Evolutionary conservation across 2,329 filamentous ascomycete species (phyloP).

Genomic region (Onygenales sp.): DNA sequence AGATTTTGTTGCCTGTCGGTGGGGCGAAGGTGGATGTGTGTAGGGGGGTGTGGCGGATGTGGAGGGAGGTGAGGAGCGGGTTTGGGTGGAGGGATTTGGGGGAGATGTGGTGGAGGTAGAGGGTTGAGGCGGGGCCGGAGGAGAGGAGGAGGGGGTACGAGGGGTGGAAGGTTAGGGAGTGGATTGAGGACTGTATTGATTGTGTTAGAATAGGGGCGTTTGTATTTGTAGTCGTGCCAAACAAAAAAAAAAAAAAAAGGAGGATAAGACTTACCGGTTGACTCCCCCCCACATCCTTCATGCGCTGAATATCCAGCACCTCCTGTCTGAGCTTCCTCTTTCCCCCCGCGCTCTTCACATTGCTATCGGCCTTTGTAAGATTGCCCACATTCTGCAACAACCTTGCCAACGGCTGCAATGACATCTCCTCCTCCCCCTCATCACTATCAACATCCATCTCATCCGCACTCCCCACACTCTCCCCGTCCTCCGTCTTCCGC

Average conservation of each 20-base stretch:
- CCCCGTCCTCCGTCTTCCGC: constrained; percentile 24
- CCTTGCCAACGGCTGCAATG: constrained; percentile 65
- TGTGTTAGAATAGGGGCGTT: constrained; percentile 3
- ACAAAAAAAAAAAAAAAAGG: background rate
- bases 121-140: constrained; percentile 71
- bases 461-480: constrained; percentile 39
- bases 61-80: constrained; percentile 80
- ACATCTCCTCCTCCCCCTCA: constrained; percentile 48
- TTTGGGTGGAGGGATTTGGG: constrained; percentile 70
- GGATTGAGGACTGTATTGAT: constrained; percentile 54
- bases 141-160: constrained; percentile 80
- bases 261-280: constrained; percentile 48
- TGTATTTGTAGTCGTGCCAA: too few species aligned
- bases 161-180: constrained; percentile 82
- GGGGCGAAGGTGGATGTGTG: constrained; percentile 72
- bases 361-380: constrained; percentile 44
- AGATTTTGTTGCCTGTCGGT: constrained; percentile 64
- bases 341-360: constrained; percentile 41
- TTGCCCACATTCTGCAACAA: constrained; percentile 67
- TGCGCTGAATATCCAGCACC: constrained; percentile 79
- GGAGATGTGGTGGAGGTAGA: constrained; percentile 83
- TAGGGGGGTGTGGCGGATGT: constrained; percentile 75
- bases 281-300: constrained; percentile 71
- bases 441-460: constrained; percentile 48
- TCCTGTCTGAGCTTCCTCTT: constrained; percentile 72